Base-by-base conservation (phyloP, 169 alveolate genomes). In the Cytauxzoon felis region DNA sequence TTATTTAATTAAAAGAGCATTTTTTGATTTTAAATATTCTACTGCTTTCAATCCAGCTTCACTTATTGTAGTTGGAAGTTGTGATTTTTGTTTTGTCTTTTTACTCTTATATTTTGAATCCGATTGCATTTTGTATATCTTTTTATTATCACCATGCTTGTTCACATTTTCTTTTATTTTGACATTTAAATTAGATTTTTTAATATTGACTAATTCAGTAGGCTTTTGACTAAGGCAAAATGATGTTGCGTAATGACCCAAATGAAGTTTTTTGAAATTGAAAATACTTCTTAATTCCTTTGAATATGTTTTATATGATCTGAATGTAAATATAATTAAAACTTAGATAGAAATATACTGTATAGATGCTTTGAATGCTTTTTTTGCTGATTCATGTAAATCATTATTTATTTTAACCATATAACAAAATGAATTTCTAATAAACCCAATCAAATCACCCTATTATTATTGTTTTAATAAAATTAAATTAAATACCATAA, bases 221-320 rank as follows among this genome's bases (percentile, higher is more conserved):
- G 86, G 86, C 19, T 32, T 54, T 66, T 54, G 61, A 49, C 51
- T 65, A 24, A 76, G 48, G 49, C 80, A 65, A 29, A 67, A 64
- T 1, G 86, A 66, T 13, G 86, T 63, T 7, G 86, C 86, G 24
- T 65, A 65, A 62, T 76, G 86, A 0, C 86, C 86, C 36, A 76
- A 53, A 36, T 76, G 86, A 24, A 76, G 38, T 24, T 64, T 52
- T 52, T 57, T 66, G 36, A 76, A 76, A 52, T 76, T 63, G 41
- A 76, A 76, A 1, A 54, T 33, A 24, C 64, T 70, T 63, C 86
- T 21, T 66, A 76, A 33, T 5, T 76, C 80, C 48, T 48, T 50
- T n/a, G 80, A 30, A 26, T 65, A 65, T 4, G 81, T 76, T 54
- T 66, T 64, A 62, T 76, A 76, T 3, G 86, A 64, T 6, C 68